Evolutionary conservation across 164 flowering plant species (phyloP), one percentile per base, ranked within the genome.

Genomic region (Pachysandra terminalis): DNA sequence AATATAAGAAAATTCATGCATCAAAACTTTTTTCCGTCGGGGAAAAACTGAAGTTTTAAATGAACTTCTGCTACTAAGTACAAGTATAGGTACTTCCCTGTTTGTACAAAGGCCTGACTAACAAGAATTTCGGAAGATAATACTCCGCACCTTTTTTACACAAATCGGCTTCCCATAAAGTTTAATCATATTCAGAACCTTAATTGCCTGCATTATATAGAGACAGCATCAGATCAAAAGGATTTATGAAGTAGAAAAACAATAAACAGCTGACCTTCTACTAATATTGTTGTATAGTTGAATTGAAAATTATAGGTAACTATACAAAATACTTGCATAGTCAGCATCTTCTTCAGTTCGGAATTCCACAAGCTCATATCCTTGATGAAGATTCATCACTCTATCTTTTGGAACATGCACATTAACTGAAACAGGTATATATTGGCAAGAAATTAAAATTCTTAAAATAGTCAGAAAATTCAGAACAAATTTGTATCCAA

Each of bases 301-400:
- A n/a, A n/a, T n/a, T n/a, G 17, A n/a, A 2, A 68, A 6, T 13
- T 57, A 26, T 26, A 73, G 54, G 52, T 5, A 72, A 66, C 14
- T n/a, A n/a, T n/a, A n/a, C n/a, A n/a, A n/a, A n/a, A n/a, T n/a
- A 77, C 90, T 73, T 80, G 90, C 99, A 83, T 96, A 96, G 76
- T 96, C 99, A 73, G 99, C 99, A 84, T 96, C 99, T 75, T 87
- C 97, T 80, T 94, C 98, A 68, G 95, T 90, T 19, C 97, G 87
- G 59, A 91, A 96, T 68, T 96, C 99, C 32, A 96, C 95, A 78
- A 96, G 93, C 24, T 98, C 99, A 81, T 93, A 96, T 26, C 97
- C 96, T 81, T 93, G 99, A 78, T 93, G 99, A 37, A 89, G 89
- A 70, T 88, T 90, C 26, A 97, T 95, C 64, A 95, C 99, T 78